Percentiles rank a stretch among this genome's conserved stretches.
These are phyloP conservation scores for Eucalyptus decipiens DNA, from an alignment of 345 rosid genomes.

Conservation along the genomic window DNA sequence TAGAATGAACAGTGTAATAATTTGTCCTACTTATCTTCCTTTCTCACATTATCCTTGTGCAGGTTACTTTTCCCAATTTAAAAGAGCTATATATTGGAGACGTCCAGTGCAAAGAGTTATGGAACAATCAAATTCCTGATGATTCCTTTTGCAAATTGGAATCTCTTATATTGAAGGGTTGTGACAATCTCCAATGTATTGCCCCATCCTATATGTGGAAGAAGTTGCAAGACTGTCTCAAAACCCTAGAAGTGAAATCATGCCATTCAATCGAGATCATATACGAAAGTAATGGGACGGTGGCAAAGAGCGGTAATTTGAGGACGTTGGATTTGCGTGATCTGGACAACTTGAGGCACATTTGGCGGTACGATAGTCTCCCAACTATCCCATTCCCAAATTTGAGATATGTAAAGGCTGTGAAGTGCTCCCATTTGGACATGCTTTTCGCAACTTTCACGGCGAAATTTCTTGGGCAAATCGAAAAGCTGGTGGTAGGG, in stretches of 20 bases:
- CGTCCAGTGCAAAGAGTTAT: not conserved
- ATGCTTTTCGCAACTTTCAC: not conserved
- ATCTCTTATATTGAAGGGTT: not conserved
- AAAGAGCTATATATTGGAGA: accelerated
- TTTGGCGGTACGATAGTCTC: accelerated
- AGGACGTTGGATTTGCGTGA: accelerated
- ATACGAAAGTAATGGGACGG: not conserved
- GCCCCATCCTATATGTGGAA: not conserved
- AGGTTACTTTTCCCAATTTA: not conserved
- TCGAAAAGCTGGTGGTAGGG: not conserved
- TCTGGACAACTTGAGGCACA: not conserved
- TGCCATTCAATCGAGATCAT: not conserved
- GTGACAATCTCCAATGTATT: not conserved
- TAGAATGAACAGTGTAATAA: too few species aligned
- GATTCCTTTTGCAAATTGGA: not conserved
- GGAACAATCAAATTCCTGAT: not conserved
- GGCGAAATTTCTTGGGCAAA: not conserved
- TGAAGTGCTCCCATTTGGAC: not conserved
- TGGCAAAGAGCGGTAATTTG: not conserved
- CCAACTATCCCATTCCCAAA: not conserved
- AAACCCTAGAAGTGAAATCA: not conserved
- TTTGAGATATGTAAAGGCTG: not conserved
- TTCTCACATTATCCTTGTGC: not conserved
- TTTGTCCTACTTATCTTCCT: too few species aligned
- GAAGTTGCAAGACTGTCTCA: accelerated